phyloP scores from a whole-genome alignment of 1,284 basidiomycete genomes.

The Acaromyces ingoldii region DNA sequence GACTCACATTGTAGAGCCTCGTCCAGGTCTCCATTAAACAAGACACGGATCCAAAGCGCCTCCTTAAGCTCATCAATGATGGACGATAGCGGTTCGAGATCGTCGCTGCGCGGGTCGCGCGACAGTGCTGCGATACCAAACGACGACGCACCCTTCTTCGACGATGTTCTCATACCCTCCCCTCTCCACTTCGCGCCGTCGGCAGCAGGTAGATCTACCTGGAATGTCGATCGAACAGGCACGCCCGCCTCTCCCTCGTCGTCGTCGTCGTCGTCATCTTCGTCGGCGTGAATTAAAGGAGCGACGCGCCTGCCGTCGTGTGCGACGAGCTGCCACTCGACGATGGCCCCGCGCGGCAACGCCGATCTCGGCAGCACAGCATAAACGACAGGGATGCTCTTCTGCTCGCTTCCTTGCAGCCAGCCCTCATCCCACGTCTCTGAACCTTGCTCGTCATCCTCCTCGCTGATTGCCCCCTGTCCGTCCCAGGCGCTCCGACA shows the following conservation, averaged over 20 bases:
- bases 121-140: neutral
- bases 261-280: slow-evolving; percentile 26
- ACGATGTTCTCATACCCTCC: neutral
- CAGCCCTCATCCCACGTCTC: slow-evolving; percentile 3
- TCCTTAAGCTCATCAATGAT: too few relatives aligned
- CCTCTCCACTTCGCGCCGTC: neutral
- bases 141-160: neutral
- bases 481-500: slow-evolving; percentile 6
- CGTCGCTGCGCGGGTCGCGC: neutral
- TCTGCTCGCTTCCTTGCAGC: too few relatives aligned
- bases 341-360: slow-evolving; percentile 27
- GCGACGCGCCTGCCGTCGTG: slow-evolving; percentile 22
- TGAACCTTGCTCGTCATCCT: slow-evolving; percentile 9
- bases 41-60: too few relatives aligned
- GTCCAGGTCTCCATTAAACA: too few relatives aligned
- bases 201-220: neutral
- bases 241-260: slow-evolving; percentile 13
- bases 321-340: slow-evolving; percentile 48
- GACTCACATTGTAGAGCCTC: neutral
- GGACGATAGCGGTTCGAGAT: too few relatives aligned
- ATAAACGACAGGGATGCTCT: slow-evolving; percentile 29
- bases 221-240: neutral
- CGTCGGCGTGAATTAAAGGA: neutral
- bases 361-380: slow-evolving; percentile 17
- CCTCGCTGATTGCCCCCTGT: slow-evolving; percentile 7